Evolutionary conservation across 2,329 filamentous ascomycete genomes (phyloP), one percentile per base, ranked within the genome.

Genomic region (Penicillium sp.): DNA sequence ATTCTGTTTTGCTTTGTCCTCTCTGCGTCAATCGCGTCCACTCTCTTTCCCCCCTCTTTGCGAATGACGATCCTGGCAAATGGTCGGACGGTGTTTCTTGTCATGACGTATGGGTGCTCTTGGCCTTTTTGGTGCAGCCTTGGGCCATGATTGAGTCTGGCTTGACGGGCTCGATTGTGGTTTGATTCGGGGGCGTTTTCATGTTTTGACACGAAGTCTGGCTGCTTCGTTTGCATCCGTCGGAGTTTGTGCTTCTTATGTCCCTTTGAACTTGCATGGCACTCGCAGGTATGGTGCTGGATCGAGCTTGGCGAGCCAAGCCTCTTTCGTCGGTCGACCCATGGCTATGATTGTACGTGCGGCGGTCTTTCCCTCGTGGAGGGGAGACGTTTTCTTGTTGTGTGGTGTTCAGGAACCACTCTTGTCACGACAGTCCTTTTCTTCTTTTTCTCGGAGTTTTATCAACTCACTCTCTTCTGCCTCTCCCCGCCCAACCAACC

Each of bases 241-340:
- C 45, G 56, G 56, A 57, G 56, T 58, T n/a, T 36, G 48, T 51
- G 48, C 47, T 56, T 47, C 34, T 35, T 42, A n/a, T 43, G 4
- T 4, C 5, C 26, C 36, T 3, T 9, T n/a, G 18, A 12, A 9
- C 11, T 39, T 32, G 43, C 43, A 24, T 9, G 28, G 43, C 13
- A 32, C 9, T 9, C 32, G 7, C 25, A n/a, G 39, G 25, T 39
- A 40, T 26, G 41, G 47, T 41, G 47, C 50, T 47, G 26, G 45
- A 25, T 50, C 32, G 33, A 25, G 24, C 11, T 26, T 43, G 7
- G 29, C 24, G 33, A 3, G 12, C 12, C n/a, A 13, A 3, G 12
- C n/a, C 9, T 36, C 18, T 12, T 9, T 13, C 32, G 4, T 29
- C 18, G 32, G 9, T 9, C 27, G 24, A 12, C 25, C 7, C 11